phyloP scores from a whole-genome alignment of 495 filamentous ascomycete species.

The Aspergillus sclerotiicarbonarius region DNA sequence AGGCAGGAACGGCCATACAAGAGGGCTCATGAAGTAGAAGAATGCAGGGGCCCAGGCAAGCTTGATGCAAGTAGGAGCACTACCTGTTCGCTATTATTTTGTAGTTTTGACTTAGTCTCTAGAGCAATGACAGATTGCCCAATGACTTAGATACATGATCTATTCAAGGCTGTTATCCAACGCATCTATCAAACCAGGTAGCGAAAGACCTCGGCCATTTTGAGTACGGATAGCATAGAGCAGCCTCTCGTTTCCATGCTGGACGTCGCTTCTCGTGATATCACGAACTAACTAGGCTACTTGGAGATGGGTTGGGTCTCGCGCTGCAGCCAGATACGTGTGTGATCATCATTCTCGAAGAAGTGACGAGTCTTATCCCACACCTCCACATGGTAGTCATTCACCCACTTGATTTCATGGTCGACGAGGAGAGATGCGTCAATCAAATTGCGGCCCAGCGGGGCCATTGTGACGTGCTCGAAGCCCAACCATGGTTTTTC shows the following conservation, averaged over 20 bases:
- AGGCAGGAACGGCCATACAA: too few relatives aligned
- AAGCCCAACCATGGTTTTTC: constrained; percentile 94
- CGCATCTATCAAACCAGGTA: neutral
- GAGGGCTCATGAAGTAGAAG: too few relatives aligned
- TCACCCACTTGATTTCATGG: constrained; percentile 83
- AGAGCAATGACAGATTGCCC: too few relatives aligned
- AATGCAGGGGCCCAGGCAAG: too few relatives aligned
- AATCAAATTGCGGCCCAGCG: constrained; percentile 87
- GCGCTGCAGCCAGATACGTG: constrained; percentile 77
- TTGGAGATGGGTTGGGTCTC: constrained; percentile 65
- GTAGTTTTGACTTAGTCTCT: too few relatives aligned
- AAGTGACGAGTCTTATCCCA: constrained; percentile 77
- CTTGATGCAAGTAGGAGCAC: too few relatives aligned
- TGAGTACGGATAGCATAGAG: too few relatives aligned
- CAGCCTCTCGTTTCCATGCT: neutral
- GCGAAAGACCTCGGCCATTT: neutral
- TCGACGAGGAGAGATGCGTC: constrained; percentile 69
- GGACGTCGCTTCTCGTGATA: neutral
- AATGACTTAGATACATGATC: too few relatives aligned
- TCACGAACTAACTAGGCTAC: constrained; percentile 14
- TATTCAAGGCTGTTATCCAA: too few relatives aligned
- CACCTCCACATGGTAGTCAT: constrained; percentile 80
- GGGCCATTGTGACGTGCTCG: constrained; percentile 96
- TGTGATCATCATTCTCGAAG: constrained; percentile 69
- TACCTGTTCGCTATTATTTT: too few relatives aligned